Base-by-base conservation (phyloP, 2,329 filamentous ascomycete species). In the Colletotrichum phormii region DNA sequence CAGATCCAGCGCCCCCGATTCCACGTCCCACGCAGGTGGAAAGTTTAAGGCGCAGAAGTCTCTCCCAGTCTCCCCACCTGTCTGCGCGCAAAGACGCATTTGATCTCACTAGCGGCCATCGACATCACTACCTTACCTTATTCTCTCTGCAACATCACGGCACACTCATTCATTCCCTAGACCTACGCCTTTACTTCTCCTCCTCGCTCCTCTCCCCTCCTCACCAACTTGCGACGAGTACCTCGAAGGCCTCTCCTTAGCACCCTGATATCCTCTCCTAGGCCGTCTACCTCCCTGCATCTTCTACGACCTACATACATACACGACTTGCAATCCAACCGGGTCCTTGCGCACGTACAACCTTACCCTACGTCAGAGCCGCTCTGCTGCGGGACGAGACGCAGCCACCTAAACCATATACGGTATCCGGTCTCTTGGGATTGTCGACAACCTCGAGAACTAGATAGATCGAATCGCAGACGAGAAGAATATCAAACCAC, bases 11-110 rank as follows among this genome's bases (percentile, higher is more conserved):
- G 46, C 66, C 54, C 7, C 60, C 60, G 18, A 72, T 60, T 60
- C 66, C 70, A 72, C 60, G 42, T 69, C 54, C 58, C 31, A 49
- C 59, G 37, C 70, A 49, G 70, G 51, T 57, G 15, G 66, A 65
- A 70, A 72, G 70, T 60, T 72, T 72, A 72, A 61, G 70, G 70
- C 51, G 54, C 65, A 68, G 57, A 62, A 55, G 35, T 24, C 35
- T 42, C 58, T 68, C 51, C 64, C 37, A 58, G 13, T 35, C 60
- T 22, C 59, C 65, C 64, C 53, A 69, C 53, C 31, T 18, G 8
- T 33, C 42, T 42, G 26, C 42, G 15, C 64, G n/a, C 65, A 46
- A 65, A 72, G 69, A 35, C n/a, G 54, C 54, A 35, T 57, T 66
- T 55, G 37, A 61, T 49, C 31, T 64, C 58, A 37, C 62, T 54